These are phyloP conservation scores for Salix arbutifolia DNA, from an alignment of 345 rosid genomes.

Conservation along the genomic window DNA sequence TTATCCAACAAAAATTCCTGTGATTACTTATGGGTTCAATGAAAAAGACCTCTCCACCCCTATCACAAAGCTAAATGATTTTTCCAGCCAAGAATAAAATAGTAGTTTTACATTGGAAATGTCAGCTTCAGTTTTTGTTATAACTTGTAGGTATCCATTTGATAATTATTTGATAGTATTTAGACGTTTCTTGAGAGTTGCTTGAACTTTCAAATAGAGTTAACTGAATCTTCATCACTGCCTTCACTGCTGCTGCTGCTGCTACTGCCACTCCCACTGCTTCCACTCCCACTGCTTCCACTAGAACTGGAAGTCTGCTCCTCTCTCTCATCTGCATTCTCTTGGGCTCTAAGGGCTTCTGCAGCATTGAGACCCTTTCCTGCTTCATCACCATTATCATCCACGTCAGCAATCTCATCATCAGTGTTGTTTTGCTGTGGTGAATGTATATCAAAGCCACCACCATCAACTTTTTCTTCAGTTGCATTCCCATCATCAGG, in stretches of 20 bases:
- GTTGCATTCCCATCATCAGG: conserved; percentile 41
- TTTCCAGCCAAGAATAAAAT: too few species aligned
- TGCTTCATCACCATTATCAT: conserved; percentile 62
- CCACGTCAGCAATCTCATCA: conserved; percentile 93
- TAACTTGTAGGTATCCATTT: neutral
- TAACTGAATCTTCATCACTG: conserved; percentile 65
- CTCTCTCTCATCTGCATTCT: conserved; percentile 46
- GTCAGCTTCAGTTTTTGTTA: too few species aligned
- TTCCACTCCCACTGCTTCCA: conserved; percentile 72
- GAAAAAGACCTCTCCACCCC: too few species aligned
- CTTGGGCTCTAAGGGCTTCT: conserved; percentile 89
- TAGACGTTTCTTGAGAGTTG: neutral
- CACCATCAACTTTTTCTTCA: conserved; percentile 29
- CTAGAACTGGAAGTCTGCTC: conserved; percentile 46
- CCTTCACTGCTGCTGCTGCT: conserved; percentile 55
- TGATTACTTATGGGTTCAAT: too few species aligned
- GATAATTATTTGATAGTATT: neutral
- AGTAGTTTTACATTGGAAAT: too few species aligned
- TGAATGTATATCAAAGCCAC: conserved; percentile 28
- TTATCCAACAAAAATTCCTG: too few species aligned
- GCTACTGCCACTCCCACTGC: conserved; percentile 57
- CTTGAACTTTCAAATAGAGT: conserved; percentile 43
- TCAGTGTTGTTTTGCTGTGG: conserved; percentile 51
- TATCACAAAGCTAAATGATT: too few species aligned
- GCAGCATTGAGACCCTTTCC: conserved; percentile 75